These are phyloP conservation scores for Tremellales sp. DNA, from an alignment of 1,284 basidiomycete species.

Conservation along the genomic window DNA sequence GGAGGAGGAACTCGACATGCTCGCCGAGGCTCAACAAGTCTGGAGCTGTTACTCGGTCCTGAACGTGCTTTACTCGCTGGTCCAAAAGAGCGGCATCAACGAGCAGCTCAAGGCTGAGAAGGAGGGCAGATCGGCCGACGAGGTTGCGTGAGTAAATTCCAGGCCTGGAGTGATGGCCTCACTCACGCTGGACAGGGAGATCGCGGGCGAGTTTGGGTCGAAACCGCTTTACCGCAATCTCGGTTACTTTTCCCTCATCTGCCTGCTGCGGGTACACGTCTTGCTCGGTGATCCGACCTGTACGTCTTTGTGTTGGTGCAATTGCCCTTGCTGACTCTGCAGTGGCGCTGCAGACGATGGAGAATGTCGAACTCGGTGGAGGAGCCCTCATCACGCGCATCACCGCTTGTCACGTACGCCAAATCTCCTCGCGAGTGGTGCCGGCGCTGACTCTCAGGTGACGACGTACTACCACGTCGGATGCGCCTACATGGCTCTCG, in stretches of 20 bases:
- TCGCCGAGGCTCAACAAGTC: slow-evolving; percentile 70
- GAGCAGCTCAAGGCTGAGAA: slow-evolving; percentile 83
- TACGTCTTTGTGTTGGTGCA: slow-evolving; percentile 16
- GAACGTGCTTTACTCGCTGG: slow-evolving; percentile 95
- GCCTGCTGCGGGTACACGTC: slow-evolving; percentile 90
- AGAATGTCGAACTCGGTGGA: slow-evolving; percentile 85
- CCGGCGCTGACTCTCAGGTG: slow-evolving; percentile 1
- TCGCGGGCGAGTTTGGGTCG: slow-evolving; percentile 86
- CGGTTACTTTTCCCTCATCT: slow-evolving; percentile 97
- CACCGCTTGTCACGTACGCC: slow-evolving; percentile 80
- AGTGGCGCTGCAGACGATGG: slow-evolving; percentile 90
- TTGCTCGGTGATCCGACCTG: slow-evolving; percentile 87
- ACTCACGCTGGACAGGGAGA: slow-evolving; percentile 56
- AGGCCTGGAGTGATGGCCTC: background rate
- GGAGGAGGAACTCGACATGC: slow-evolving; percentile 79
- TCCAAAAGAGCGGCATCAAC: slow-evolving; percentile 94
- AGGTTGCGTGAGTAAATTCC: slow-evolving; percentile 63
- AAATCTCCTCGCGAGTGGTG: slow-evolving; percentile 25
- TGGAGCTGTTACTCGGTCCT: slow-evolving; percentile 98
- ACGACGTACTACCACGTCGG: slow-evolving; percentile 81
- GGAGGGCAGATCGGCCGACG: slow-evolving; percentile 72
- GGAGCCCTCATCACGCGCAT: slow-evolving; percentile 77
- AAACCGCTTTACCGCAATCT: slow-evolving; percentile 89
- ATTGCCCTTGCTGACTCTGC: slow-evolving; percentile 24
- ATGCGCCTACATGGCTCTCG: slow-evolving; percentile 92